Base-by-base conservation (phyloP, 257 asterid species). In the Thymus mandschuricus region DNA sequence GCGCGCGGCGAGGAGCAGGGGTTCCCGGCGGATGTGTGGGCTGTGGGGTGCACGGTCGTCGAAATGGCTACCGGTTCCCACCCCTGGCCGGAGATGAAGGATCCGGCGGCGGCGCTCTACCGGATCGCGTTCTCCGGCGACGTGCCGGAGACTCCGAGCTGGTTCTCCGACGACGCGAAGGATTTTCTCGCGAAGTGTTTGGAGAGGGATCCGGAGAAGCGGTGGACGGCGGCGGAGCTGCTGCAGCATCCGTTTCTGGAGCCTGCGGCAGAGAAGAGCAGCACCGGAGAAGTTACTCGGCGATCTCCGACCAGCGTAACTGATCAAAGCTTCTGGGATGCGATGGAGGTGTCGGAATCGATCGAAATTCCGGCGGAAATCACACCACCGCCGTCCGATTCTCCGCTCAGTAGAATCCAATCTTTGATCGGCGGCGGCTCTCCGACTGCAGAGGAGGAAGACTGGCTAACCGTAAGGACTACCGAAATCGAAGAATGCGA, bases 31-130 rank as follows among this genome's bases (percentile, higher is more conserved):
- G 99, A 94, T 81, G 48, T 91, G 1, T 94, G 99, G 99, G 84
- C 96, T 2, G 11, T 88, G 30, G 99, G 97, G 0, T 94, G 99
- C 38, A 81, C 87, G 8, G 38, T 94, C 3, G 66, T 91, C 0
- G 97, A 94, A 80, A 89, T 94, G 97, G 95, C 96, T 6, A 88
- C 97, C 2, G 99, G 97, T 2, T 48, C 75, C 45, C 77, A 58
- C 61, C 97, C 97, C 6, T 94, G 99, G 99, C 82, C 85, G 78
- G 87, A 86, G 79, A 74, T 88, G 82, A 76, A 70, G 34, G 89
- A 86, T 28, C 95, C 95, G 8, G 92, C 86, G 0, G 81, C 98
- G 33, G 90, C 92, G 11, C 74, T 94, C 4, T 87, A 78, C 75
- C 82, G 85, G 63, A 88, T 94, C 66, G 97, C 86, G 28, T 76